phyloP scores from a whole-genome alignment of 1,284 basidiomycete genomes.

The Exobasidium rhododendri region DNA sequence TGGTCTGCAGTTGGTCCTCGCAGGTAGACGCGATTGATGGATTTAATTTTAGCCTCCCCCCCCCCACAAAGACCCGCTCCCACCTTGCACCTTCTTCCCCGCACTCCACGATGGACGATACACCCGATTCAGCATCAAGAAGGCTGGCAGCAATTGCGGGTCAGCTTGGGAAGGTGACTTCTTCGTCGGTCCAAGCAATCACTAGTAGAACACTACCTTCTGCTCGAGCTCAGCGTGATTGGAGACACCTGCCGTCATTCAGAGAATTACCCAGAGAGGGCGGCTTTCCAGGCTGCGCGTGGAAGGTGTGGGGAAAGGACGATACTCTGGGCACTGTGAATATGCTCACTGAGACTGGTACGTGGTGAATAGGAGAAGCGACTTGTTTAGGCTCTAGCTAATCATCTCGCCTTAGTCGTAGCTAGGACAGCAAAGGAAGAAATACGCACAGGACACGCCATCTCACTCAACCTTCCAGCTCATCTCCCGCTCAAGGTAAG shows the following conservation, averaged over 20 bases:
- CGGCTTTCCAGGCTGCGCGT: constrained; percentile 58
- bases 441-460: constrained; percentile 57
- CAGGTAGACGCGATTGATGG: no score
- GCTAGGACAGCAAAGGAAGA: constrained; percentile 65
- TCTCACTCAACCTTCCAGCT: constrained; percentile 41
- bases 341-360: constrained; percentile 65
- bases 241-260: constrained; percentile 35
- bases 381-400: no score
- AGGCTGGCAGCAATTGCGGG: constrained; percentile 32
- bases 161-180: constrained; percentile 32
- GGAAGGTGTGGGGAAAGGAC: constrained; percentile 68
- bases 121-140: constrained; percentile 5
- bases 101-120: not conserved
- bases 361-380: no score
- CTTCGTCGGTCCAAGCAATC: constrained; percentile 3
- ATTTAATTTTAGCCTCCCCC: no score
- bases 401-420: no score
- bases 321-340: constrained; percentile 72
- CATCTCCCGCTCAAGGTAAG: constrained; percentile 39
- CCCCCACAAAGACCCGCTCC: no score
- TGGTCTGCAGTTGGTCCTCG: no score
- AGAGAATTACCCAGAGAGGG: constrained; percentile 33
- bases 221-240: constrained; percentile 16
- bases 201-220: not conserved
- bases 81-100: not conserved